phyloP scores from a whole-genome alignment of 257 asterid species.

The Jacaranda mimosifolia region DNA sequence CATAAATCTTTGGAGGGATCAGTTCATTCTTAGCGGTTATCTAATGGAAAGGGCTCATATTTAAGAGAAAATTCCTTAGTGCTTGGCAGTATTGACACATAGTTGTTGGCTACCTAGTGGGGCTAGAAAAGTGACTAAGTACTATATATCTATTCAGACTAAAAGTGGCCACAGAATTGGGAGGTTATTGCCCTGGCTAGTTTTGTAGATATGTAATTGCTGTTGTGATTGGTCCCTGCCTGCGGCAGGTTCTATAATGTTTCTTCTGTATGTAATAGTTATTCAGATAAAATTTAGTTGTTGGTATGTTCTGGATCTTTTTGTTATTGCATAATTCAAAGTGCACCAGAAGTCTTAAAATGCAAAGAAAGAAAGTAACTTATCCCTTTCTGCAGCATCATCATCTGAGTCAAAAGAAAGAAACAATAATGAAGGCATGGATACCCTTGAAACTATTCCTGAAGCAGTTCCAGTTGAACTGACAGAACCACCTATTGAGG shows the following conservation, averaged over 20 bases:
- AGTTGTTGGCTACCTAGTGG: not conserved
- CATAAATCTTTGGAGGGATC: not conserved
- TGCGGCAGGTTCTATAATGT: not conserved
- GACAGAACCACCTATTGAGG: conserved; percentile 96
- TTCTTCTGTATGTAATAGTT: not conserved
- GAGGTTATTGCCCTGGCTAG: no score
- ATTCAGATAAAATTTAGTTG: not conserved
- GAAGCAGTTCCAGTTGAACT: conserved; percentile 94
- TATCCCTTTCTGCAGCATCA: conserved; percentile 60
- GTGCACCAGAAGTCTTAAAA: not conserved
- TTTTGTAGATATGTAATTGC: no score
- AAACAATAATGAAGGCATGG: conserved; percentile 68
- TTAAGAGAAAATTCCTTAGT: conserved; percentile 7
- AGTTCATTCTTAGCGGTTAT: not conserved
- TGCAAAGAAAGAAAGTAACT: not conserved
- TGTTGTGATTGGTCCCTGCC: no score
- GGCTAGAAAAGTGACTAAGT: no score
- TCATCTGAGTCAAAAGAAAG: conserved; percentile 56
- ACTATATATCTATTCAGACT: no score
- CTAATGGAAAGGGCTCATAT: not conserved
- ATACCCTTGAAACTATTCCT: conserved; percentile 85
- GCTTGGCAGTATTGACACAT: not conserved
- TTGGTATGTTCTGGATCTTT: conserved; percentile 8
- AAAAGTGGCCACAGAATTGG: no score
- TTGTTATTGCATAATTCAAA: not conserved